These are phyloP conservation scores for Tranzscheliella williamsii DNA, from an alignment of 1,284 basidiomycete species.

Conservation along the genomic window DNA sequence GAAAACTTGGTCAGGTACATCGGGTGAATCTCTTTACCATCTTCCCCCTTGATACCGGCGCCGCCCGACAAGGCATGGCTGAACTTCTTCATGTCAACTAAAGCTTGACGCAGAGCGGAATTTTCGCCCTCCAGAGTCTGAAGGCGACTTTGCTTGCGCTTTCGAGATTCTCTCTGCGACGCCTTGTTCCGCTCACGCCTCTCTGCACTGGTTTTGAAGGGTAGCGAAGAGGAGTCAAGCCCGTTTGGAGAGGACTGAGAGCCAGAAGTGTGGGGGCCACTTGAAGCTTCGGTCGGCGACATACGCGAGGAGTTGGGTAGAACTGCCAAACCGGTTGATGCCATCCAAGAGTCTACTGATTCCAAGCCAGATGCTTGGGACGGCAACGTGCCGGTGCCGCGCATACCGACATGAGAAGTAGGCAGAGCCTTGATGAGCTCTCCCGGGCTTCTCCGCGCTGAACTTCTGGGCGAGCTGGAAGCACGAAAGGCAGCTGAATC, in stretches of 20 bases:
- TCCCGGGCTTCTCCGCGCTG: not conserved
- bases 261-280: not conserved
- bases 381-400: not conserved
- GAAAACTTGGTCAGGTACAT: slow-evolving; percentile 30
- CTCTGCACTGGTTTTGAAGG: slow-evolving; percentile 38
- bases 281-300: not conserved
- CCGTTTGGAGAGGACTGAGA: not conserved
- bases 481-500: not conserved
- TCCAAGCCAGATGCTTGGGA: not conserved
- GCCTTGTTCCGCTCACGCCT: slow-evolving; percentile 41
- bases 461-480: not conserved
- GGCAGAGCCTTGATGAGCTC: not conserved
- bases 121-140: slow-evolving; percentile 39
- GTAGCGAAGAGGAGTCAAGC: not conserved
- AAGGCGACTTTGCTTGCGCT: slow-evolving; percentile 36
- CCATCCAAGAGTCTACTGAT: not conserved
- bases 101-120: slow-evolving; percentile 33
- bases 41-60: slow-evolving; percentile 21
- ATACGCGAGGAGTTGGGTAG: not conserved
- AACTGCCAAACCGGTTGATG: not conserved
- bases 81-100: slow-evolving; percentile 31
- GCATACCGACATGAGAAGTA: not conserved
- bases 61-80: slow-evolving; percentile 26
- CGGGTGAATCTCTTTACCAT: slow-evolving; percentile 15
- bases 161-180: slow-evolving; percentile 38